Base-by-base conservation (phyloP, 257 asterid genomes). In the Eucommia ulmoides region DNA sequence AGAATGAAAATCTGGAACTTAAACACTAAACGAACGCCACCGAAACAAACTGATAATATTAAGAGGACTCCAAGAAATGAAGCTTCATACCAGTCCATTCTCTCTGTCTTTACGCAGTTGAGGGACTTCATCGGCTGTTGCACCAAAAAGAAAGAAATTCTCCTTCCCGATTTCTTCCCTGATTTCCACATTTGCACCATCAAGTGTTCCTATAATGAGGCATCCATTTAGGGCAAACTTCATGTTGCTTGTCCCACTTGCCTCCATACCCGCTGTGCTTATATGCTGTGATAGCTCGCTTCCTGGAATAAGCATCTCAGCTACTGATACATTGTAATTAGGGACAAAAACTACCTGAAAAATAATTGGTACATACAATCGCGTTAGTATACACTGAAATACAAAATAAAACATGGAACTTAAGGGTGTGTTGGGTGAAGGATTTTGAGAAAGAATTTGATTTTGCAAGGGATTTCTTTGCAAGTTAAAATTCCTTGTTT, bases 201-300 rank as follows among this genome's bases (percentile, higher is more conserved):
- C 99, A 2, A 91, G 75, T 58, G 99, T 91, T 65, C 99, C 99
- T 18, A 91, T 74, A 20, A 91, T 86, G 64, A 91, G 94, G 76
- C 96, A 91, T 52, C 99, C 99, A 49, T 91, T 91, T 20, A 91
- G 93, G 38, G 99, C 84, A 64, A 91, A 91, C 65, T 91, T 91
- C 99, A 91, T 86, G 73, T 91, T 91, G 76, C 99, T 91, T 49
- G 99, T 91, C 47, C 99, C 99, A 72, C 99, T 91, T 50, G 99
- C 99, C 69, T 91, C 99, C 99, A 91, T 91, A 55, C 99, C 99
- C 25, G 96, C 96, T 51, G 99, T 91, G 57, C 99, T 91, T 64
- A 91, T 86, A 61, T 91, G 99, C 67, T 91, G 99, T 21, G 99
- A 91, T 57, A 91, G 64, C 68, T 91, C 99, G 66, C 99, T 91